Percentiles rank a stretch among this genome's conserved stretches.
Evolutionary conservation across 2,329 filamentous ascomycete species (phyloP).

Genomic region (Lecanicillium sp.): DNA sequence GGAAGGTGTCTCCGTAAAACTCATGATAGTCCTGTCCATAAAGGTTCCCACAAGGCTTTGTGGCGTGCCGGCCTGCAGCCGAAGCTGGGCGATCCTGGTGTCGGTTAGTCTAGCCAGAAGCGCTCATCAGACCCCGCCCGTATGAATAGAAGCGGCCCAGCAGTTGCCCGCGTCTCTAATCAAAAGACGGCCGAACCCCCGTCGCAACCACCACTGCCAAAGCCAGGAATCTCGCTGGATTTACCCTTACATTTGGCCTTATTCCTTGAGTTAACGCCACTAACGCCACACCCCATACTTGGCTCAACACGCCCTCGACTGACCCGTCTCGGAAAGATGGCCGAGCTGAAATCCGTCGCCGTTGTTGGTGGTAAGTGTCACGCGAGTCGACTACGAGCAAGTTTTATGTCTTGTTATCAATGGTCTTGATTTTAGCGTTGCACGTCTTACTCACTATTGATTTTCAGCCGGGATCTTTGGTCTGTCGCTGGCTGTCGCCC

Average conservation of each 20-base stretch:
- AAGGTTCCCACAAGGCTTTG: slow-evolving; percentile 3
- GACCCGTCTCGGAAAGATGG: not conserved
- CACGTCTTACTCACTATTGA: not conserved
- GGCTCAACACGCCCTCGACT: not conserved
- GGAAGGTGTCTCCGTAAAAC: not conserved
- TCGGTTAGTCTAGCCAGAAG: not conserved
- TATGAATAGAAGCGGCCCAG: not conserved
- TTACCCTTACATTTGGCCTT: slow-evolving; percentile 3
- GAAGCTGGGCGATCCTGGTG: slow-evolving; percentile 5
- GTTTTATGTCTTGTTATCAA: not conserved
- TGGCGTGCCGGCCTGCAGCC: slow-evolving; percentile 5
- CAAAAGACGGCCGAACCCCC: slow-evolving; percentile 4
- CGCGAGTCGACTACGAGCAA: not conserved
- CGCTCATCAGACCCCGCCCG: not conserved
- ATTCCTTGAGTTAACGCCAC: not conserved
- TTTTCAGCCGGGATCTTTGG: slow-evolving; percentile 21
- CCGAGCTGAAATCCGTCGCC: slow-evolving; percentile 13
- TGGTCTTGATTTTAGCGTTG: not conserved
- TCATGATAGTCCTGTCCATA: slow-evolving; percentile 7
- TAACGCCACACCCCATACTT: not conserved
- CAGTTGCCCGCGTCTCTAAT: not conserved
- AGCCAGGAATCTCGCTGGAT: not conserved
- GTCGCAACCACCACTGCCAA: not conserved
- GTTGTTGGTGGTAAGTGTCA: slow-evolving; percentile 15
- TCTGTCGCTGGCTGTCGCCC: slow-evolving; percentile 20